phyloP scores from a whole-genome alignment of 169 alveolate species.

The Plasmodium gonderi region DNA sequence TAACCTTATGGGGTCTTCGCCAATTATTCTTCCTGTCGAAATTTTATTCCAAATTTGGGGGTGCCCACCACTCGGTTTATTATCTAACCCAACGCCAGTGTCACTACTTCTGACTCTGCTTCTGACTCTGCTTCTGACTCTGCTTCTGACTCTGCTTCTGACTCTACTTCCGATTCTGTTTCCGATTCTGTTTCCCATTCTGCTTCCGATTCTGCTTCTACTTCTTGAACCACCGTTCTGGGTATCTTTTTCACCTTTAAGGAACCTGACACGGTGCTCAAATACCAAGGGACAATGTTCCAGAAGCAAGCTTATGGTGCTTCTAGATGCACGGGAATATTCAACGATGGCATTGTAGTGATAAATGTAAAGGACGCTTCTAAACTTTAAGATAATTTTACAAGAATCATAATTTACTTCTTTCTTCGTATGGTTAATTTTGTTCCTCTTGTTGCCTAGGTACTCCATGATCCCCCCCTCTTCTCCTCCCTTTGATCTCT shows the following conservation, averaged over 20 bases:
- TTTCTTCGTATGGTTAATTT: neutral
- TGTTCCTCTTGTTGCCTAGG: neutral
- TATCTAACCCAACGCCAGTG: too few species aligned
- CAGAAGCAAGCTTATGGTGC: neutral
- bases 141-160: too few species aligned
- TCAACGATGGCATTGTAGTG: neutral
- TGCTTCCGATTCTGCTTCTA: neutral
- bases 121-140: too few species aligned
- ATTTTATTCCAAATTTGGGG: too few species aligned
- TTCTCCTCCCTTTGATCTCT: neutral
- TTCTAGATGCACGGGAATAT: neutral
- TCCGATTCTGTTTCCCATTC: neutral
- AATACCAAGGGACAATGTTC: neutral
- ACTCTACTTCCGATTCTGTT: too few species aligned
- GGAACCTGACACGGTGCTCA: neutral
- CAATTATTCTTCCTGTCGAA: too few species aligned
- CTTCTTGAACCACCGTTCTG: neutral
- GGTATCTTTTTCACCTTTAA: neutral
- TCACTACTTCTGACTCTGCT: too few species aligned
- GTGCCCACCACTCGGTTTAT: too few species aligned
- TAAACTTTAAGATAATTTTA: neutral
- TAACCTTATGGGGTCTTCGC: neutral
- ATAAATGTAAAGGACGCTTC: neutral
- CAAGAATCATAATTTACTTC: neutral
- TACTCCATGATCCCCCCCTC: neutral